Evolutionary conservation across 106 monocot species (phyloP), one percentile per base, ranked within the genome.

Genomic region (Platanthera zijinensis): DNA sequence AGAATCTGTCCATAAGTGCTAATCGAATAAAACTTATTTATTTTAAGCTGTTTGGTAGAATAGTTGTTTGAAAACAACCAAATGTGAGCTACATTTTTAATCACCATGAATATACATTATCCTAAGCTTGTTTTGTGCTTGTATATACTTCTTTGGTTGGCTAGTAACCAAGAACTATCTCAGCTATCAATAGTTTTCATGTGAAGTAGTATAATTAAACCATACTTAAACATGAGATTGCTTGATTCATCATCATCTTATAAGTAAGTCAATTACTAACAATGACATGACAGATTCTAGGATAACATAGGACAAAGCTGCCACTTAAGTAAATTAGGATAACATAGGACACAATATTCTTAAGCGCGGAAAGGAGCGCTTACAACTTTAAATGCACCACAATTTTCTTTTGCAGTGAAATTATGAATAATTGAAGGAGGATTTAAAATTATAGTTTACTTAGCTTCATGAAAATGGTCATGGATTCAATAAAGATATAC

Each of bases 401-500:
- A 61, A 63, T 63, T 21, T 61, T 53, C 52, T 53, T 53, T 53
- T 14, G 10, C 59, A 17, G 59, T 67, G 25, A 6, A 53, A 32
- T 10, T 11, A 13, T 32, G 30, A 9, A 30, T 67, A 32, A 67
- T 67, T 28, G 30, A 67, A 13, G 32, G 6, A 1, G 0, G 25
- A 5, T 15, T 13, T 70, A 14, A 53, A 53, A 4, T 3, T 53
- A 10, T 14, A 48, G 7, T 25, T 25, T 25, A 25, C 46, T 12
- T 45, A 70, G 48, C 48, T 15, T 11, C 48, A 39, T 32, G 6
- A 66, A 25, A 66, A 2, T 66, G 10, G 11, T 8, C 8, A 51
- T 72, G 51, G 72, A 50, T 22, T 72, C 5, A 10, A 10, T 21
- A 51, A 72, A 50, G 7, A 72, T 3, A 32, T 68, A 95, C 96